A percentile compares a stretch with the other conserved stretches of the same genome.
Conservation (phyloP, 1,284 basidiomycete genomes). For the Trichosporon asahii region DNA sequence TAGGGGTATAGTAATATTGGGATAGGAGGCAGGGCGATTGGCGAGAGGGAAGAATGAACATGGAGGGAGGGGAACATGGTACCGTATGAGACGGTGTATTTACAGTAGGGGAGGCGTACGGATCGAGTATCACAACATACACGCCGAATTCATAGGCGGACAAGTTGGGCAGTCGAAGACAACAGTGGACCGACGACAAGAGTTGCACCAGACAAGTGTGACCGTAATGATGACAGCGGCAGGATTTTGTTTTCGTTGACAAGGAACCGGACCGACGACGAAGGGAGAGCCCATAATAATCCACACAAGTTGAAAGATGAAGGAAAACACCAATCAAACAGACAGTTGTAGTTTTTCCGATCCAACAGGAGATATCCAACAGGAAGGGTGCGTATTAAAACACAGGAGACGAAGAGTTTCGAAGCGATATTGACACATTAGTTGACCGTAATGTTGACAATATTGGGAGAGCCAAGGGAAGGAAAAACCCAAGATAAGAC, state of each 20-base stretch:
- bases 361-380: conserved; percentile 9
- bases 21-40: conserved; percentile 23
- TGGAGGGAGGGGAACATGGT: conserved; percentile 16
- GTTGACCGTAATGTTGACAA: conserved; percentile 4
- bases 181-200: conserved; percentile 8
- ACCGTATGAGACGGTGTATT: conserved; percentile 11
- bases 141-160: conserved; percentile 35
- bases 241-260: conserved; percentile 4
- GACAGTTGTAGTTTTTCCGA: conserved; percentile 2
- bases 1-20: conserved; percentile 14
- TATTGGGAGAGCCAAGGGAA: conserved; percentile 5
- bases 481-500: not conserved
- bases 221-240: not conserved
- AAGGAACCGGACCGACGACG: not conserved
- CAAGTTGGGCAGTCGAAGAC: conserved; percentile 13
- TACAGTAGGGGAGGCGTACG: not conserved
- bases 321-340: not conserved
- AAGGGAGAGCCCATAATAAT: not conserved
- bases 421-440: conserved; percentile 9
- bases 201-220: conserved; percentile 1
- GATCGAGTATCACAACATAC: conserved; percentile 29
- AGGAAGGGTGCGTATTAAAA: not conserved
- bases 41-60: conserved; percentile 20
- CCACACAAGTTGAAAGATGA: not conserved
- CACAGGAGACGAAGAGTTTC: conserved; percentile 9